Evolutionary conservation across 2,329 filamentous ascomycete species (phyloP), one percentile per base, ranked within the genome.

Genomic region (Botrytis elliptica): DNA sequence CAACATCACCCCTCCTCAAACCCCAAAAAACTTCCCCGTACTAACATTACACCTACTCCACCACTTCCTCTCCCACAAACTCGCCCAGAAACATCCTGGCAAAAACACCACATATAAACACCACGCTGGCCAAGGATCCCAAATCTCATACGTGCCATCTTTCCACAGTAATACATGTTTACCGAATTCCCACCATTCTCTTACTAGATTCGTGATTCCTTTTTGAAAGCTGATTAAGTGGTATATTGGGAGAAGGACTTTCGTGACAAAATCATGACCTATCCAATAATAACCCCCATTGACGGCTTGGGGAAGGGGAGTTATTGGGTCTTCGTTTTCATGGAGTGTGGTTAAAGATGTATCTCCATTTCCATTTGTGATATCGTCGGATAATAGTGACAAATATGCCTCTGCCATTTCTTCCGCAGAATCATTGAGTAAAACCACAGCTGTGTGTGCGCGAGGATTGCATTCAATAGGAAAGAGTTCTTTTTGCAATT

Each of bases 391-490:
- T 0, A 90, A 80, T 0, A 85, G 77, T 0, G 83, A 84, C 22
- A 91, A 81, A 75, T 92, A 92, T 18, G 85, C 83, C 0, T 82
- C 82, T 29, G 84, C 83, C 38, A 84, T 80, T 38, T 85, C 83
- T 1, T 82, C 82, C 36, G 83, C 82, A n/a, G 83, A 80, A 2
- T 80, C 78, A 6, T 83, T 83, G 79, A 93, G 91, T 0, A 93
- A 82, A 1, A 89, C 84, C 0, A 91, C 87, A 0, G 91, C 91
- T 0, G 91, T 93, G 77, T 93, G 91, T 0, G 88, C 89, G 22
- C 91, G 84, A 0, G 91, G 91, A 73, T 93, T 93, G 78, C 91
- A 93, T 79, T 93, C 91, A 73, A 93, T 93, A 0, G 90, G 89
- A 76, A 89, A 91, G 2, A 93, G 80, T 42, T 76, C 85, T 77